Percentiles rank a stretch among this genome's conserved stretches.
Evolutionary conservation across 306 rosid species (phyloP).

Genomic region (Begonia loranthoides): DNA sequence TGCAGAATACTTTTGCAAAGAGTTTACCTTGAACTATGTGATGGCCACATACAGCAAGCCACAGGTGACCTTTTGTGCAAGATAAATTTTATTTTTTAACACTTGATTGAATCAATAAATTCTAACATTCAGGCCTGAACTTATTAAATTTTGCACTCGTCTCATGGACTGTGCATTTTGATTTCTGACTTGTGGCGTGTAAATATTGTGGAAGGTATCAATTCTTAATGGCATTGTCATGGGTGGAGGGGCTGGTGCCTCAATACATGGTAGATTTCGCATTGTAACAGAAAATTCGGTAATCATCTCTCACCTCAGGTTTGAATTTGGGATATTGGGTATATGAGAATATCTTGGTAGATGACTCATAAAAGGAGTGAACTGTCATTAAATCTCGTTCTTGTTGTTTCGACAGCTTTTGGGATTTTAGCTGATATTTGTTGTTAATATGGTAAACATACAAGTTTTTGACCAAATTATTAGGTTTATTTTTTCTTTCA

Average conservation of each 20-base stretch:
- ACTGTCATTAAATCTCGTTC: too few relatives aligned
- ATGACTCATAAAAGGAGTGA: too few relatives aligned
- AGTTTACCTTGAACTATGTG: constrained; percentile 59
- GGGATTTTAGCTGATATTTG: too few relatives aligned
- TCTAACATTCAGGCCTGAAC: too few relatives aligned
- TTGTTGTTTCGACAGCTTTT: too few relatives aligned
- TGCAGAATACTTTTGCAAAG: constrained; percentile 38
- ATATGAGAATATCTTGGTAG: too few relatives aligned
- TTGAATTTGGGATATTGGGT: too few relatives aligned
- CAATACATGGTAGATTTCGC: constrained; percentile 81
- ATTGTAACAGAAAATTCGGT: constrained; percentile 77
- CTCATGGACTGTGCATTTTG: background rate
- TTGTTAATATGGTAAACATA: too few relatives aligned
- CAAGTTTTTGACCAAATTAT: too few relatives aligned
- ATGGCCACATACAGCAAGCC: constrained; percentile 84
- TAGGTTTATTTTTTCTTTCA: too few relatives aligned
- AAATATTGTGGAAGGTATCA: constrained; percentile 54
- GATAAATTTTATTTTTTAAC: background rate
- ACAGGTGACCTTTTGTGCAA: constrained; percentile 41
- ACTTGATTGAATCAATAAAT: too few relatives aligned
- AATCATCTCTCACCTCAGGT: background rate
- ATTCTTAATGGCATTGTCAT: constrained; percentile 83
- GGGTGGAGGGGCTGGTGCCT: constrained; percentile 98
- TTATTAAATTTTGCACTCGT: too few relatives aligned
- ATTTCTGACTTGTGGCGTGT: constrained; percentile 9